Evolutionary conservation across 306 rosid genomes (phyloP), one percentile per base, ranked within the genome.

Genomic region (Parietaria judaica): DNA sequence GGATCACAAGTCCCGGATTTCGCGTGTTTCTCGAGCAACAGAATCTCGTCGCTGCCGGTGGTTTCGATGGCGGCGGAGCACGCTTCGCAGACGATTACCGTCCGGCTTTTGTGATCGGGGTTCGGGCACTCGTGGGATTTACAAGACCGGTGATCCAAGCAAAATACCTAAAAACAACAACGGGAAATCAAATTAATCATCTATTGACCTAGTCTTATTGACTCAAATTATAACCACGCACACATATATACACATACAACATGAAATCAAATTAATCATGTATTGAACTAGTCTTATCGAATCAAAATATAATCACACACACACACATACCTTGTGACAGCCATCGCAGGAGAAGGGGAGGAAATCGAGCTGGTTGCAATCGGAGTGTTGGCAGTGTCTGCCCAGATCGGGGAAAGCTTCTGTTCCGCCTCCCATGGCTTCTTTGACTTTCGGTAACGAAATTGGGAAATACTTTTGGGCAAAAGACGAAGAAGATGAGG

Each of bases 361-460:
- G 51, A 92, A 88, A 77, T 92, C 98, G 11, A 88, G 95, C 34
- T 77, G 96, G 67, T 80, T 55, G 76, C 98, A 92, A 79, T 86
- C 67, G 3, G 51, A 46, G 36, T 63, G 81, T 31, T 92, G 86
- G 70, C 98, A 92, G 70, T 92, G 96, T 58, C 66, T 70, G 12
- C 96, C 96, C 67, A 92, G 81, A 74, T 92, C 94, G 7, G 94
- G 96, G 8, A 92, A 92, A 72, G 96, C 98, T 79, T 84, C 88
- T 6, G 96, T 86, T 72, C 96, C 98, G 46, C 96, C 95, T 15
- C 69, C 83, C 91, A 87, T 90, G 67, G 53, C 45, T 54, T 36
- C 38, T 36, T 8, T 41, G 45, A 51, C 4, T 51, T 51, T 51
- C 14, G 44, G 17, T 15, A 7, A 4, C 13, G 57, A 53, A 53